These are phyloP conservation scores for Crithidia expoeki DNA, from an alignment of 208 protist genomes.

Conservation along the genomic window DNA sequence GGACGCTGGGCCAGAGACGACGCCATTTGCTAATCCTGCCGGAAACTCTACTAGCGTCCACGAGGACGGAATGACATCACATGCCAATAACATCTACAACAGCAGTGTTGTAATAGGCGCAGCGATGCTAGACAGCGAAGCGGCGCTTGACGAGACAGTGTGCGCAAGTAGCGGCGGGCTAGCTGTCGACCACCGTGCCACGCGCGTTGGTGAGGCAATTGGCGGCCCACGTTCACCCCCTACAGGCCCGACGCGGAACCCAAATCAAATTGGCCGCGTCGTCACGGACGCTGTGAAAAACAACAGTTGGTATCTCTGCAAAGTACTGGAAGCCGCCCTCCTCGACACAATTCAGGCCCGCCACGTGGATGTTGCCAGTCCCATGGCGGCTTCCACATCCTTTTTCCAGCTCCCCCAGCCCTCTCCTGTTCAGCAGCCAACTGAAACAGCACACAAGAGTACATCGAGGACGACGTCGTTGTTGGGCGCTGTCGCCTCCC, in stretches of 20 bases:
- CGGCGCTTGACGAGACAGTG: not conserved
- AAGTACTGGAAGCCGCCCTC: slow-evolving; percentile 59
- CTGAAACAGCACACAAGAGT: no score
- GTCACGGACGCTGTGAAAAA: slow-evolving; percentile 55
- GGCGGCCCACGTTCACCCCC: not conserved
- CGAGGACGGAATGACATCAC: not conserved
- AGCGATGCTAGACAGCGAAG: not conserved
- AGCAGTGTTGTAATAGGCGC: not conserved
- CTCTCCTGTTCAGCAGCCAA: no score
- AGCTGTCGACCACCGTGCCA: not conserved
- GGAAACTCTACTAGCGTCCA: not conserved
- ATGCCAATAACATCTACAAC: not conserved
- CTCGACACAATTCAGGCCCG: slow-evolving; percentile 45
- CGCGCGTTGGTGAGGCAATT: not conserved
- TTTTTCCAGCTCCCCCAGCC: not conserved
- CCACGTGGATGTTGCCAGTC: not conserved
- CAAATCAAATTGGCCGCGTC: slow-evolving; percentile 83
- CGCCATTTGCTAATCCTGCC: not conserved
- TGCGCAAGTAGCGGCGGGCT: not conserved
- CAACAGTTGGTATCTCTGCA: slow-evolving; percentile 73
- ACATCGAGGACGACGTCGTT: not conserved
- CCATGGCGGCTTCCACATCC: no score
- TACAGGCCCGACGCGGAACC: slow-evolving; percentile 42
- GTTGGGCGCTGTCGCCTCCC: not conserved
- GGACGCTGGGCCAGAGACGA: not conserved